phyloP scores from a whole-genome alignment of 163 green algal genomes.

The Smithsoniella earleae region DNA sequence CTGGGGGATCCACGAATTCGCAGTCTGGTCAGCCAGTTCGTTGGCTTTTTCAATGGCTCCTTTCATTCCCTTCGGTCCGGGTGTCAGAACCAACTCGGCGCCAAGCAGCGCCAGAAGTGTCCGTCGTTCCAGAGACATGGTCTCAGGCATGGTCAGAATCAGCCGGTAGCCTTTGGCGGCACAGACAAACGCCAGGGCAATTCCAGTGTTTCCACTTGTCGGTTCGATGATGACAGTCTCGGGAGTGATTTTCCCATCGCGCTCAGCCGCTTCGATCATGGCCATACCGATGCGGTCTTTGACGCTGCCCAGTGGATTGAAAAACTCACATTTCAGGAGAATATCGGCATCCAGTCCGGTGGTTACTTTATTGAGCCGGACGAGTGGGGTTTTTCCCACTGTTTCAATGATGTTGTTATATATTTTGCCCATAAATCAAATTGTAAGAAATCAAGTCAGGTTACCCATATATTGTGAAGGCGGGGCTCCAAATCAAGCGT shows the following conservation, averaged over 20 bases:
- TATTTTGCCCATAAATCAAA: too few relatives aligned
- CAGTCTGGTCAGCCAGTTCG: conserved; percentile 73
- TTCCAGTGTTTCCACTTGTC: conserved; percentile 94
- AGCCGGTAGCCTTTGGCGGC: conserved; percentile 92
- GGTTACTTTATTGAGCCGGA: too few relatives aligned
- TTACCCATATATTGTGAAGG: too few relatives aligned
- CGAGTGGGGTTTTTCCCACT: too few relatives aligned
- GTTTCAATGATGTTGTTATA: too few relatives aligned
- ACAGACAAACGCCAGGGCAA: conserved; percentile 93
- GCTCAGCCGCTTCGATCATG: conserved; percentile 86
- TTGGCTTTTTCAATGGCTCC: conserved; percentile 89
- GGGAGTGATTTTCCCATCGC: conserved; percentile 71
- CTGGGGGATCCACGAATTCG: conserved; percentile 85
- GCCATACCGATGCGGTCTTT: conserved; percentile 87
- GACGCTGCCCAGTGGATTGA: too few relatives aligned
- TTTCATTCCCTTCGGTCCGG: conserved; percentile 58
- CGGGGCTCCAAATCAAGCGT: too few relatives aligned
- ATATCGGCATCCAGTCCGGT: too few relatives aligned
- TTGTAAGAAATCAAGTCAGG: too few relatives aligned
- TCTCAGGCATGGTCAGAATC: conserved; percentile 92
- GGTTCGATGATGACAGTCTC: conserved; percentile 90
- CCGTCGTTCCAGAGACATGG: conserved; percentile 91
- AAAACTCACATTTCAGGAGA: too few relatives aligned
- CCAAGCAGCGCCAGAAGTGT: conserved; percentile 75
- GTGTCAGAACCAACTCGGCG: conserved; percentile 77